Conservation (phyloP, 176 grass and related monocot genomes). For the Raddia distichophylla region DNA sequence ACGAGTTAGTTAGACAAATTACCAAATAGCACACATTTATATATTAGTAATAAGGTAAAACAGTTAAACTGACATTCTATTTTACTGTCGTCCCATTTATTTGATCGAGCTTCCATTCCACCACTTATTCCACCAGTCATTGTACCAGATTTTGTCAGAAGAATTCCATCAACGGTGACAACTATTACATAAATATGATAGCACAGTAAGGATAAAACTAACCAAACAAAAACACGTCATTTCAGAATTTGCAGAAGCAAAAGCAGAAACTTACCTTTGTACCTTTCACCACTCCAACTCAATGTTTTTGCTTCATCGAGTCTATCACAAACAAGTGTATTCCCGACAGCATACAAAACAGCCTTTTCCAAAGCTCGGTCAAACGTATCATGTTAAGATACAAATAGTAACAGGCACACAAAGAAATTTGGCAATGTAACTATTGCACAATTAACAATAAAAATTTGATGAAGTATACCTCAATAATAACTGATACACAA, state of each 20-base stretch:
- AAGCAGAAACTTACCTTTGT: conserved; percentile 79
- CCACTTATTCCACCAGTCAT: conserved; percentile 99
- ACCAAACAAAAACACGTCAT: conserved; percentile 36
- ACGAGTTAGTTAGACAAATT: conserved; percentile 35
- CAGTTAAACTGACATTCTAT: conserved; percentile 61
- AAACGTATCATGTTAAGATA: conserved; percentile 93
- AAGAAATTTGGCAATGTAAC: not conserved
- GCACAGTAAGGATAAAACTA: conserved; percentile 32
- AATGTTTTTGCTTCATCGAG: conserved; percentile 96
- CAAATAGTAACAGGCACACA: conserved; percentile 23
- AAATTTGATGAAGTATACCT: conserved; percentile 4
- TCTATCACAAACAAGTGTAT: conserved; percentile 97
- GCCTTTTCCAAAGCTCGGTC: conserved; percentile 98
- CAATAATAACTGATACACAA: conserved; percentile 31
- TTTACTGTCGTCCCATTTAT: conserved; percentile 94
- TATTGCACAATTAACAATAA: not conserved
- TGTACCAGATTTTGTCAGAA: conserved; percentile 92
- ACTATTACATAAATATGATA: conserved; percentile 56
- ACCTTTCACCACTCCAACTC: conserved; percentile 95
- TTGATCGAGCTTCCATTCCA: conserved; percentile 99
- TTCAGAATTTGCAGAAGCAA: conserved; percentile 34
- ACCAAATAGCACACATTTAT: conserved; percentile 14
- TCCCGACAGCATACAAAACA: conserved; percentile 96
- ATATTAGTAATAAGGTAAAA: conserved; percentile 26
- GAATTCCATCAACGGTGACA: conserved; percentile 93